These are phyloP conservation scores for Phytophthora pini DNA, from an alignment of 352 stramenopile species.

Conservation along the genomic window DNA sequence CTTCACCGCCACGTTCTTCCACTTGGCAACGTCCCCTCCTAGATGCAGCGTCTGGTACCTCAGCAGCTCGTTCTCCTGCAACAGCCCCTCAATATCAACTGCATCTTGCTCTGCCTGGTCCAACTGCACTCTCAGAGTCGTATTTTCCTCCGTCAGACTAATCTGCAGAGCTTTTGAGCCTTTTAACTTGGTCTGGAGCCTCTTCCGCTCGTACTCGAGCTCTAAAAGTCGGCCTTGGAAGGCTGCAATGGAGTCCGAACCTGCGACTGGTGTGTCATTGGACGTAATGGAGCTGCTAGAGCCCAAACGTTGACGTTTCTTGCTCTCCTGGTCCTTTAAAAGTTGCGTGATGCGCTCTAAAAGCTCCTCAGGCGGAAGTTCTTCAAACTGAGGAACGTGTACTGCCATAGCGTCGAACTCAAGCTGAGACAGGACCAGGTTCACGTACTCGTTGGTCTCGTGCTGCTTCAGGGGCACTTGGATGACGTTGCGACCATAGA, in stretches of 20 bases:
- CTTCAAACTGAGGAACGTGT: constrained; percentile 73
- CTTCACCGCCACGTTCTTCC: constrained; percentile 42
- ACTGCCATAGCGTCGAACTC: constrained; percentile 83
- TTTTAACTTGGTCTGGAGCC: constrained; percentile 68
- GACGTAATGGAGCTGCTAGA: constrained; percentile 15
- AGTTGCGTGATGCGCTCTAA: constrained; percentile 64
- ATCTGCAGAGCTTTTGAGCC: constrained; percentile 60
- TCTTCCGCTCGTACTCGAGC: constrained; percentile 76
- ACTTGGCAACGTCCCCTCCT: constrained; percentile 49
- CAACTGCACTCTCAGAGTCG: constrained; percentile 53
- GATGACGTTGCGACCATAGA: constrained; percentile 78
- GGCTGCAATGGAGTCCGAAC: constrained; percentile 41
- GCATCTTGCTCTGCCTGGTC: constrained; percentile 54
- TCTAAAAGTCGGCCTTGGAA: constrained; percentile 69
- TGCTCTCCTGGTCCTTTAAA: constrained; percentile 58
- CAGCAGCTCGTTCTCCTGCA: constrained; percentile 72
- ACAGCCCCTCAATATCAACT: constrained; percentile 57
- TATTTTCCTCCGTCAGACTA: constrained; percentile 80
- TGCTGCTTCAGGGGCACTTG: constrained; percentile 72
- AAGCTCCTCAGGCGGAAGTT: constrained; percentile 58
- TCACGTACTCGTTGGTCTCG: constrained; percentile 60
- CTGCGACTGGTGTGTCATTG: constrained; percentile 1
- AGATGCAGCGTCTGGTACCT: constrained; percentile 56
- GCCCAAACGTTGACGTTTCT: constrained; percentile 34
- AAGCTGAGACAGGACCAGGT: constrained; percentile 75